Evolutionary conservation across 495 filamentous ascomycete species (phyloP), one percentile per base, ranked within the genome.

Genomic region (Durotheca rogersii): DNA sequence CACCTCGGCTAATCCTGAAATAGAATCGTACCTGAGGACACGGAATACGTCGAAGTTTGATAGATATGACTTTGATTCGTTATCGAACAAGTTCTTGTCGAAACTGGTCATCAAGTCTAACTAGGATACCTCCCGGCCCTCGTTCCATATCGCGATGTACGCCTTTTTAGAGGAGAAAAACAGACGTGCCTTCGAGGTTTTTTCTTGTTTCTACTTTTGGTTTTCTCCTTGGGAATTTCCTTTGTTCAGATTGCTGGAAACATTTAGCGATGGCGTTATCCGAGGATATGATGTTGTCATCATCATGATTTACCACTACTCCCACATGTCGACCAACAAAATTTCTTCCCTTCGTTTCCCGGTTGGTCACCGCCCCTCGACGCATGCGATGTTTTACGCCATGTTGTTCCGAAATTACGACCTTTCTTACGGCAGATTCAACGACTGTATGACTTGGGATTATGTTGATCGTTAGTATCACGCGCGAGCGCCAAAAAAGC

Each of bases 81-180:
- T 96, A 61, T 92, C 89, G 43, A 94, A 92, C 79, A 95, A 94
- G 76, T 93, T 96, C 72, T 74, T 95, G 44, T 91, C 89, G 19
- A 89, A 92, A 69, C 81, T 96, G 59, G 90, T 95, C 66, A 94
- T 96, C 67, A 90, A 90, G 49, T 87, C 90, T 55, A 92, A 93
- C 72, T 94, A n/a, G n/a, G n/a, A n/a, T n/a, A n/a, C n/a, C n/a
- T n/a, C n/a, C n/a, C n/a, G n/a, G n/a, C n/a, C n/a, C n/a, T n/a
- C n/a, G n/a, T n/a, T n/a, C n/a, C n/a, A n/a, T n/a, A n/a, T n/a
- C n/a, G n/a, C n/a, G n/a, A n/a, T n/a, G n/a, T n/a, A n/a, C n/a
- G n/a, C n/a, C n/a, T n/a, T n/a, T n/a, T n/a, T n/a, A n/a, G n/a
- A n/a, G n/a, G n/a, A n/a, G n/a, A n/a, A n/a, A n/a, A n/a, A n/a